These are phyloP conservation scores for Coprinopsis sp. DNA, from an alignment of 768 basidiomycete species.

Conservation along the genomic window DNA sequence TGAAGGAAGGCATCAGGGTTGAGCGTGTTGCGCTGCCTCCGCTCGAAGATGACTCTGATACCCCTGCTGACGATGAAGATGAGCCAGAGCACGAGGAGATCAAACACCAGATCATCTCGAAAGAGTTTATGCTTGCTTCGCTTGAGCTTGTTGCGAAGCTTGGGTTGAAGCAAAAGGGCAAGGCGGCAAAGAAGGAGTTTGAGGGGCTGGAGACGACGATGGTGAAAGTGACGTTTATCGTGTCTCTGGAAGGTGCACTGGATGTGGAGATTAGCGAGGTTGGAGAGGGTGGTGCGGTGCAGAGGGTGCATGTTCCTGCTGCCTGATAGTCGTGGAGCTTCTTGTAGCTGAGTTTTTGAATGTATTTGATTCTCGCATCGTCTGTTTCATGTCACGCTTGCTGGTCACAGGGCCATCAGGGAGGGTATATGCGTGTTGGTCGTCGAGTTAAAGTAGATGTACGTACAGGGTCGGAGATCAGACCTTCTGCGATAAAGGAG, in stretches of 20 bases:
- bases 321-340: no score
- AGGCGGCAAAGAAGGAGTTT: conserved; percentile 30
- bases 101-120: conserved; percentile 56
- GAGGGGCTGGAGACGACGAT: conserved; percentile 48
- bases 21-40: conserved; percentile 52
- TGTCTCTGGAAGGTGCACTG: conserved; percentile 34
- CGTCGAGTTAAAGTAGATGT: no score
- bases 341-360: no score
- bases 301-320: conserved; percentile 13
- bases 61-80: conserved; percentile 44
- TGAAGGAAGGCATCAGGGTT: conserved; percentile 58
- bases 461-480: no score
- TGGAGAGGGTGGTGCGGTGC: conserved; percentile 23
- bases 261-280: conserved; percentile 36
- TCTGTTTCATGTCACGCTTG: no score
- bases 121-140: conserved; percentile 47
- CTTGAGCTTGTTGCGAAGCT: conserved; percentile 37
- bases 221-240: conserved; percentile 42
- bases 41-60: conserved; percentile 40
- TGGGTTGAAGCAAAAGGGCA: conserved; percentile 37
- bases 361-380: no score
- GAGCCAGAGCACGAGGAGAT: conserved; percentile 61
- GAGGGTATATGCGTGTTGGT: no score
- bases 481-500: no score
- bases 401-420: no score